A percentile compares a stretch with the other conserved stretches of the same genome.
Conservation (phyloP, 495 filamentous ascomycete genomes). For the Evansstolkia leycettana region DNA sequence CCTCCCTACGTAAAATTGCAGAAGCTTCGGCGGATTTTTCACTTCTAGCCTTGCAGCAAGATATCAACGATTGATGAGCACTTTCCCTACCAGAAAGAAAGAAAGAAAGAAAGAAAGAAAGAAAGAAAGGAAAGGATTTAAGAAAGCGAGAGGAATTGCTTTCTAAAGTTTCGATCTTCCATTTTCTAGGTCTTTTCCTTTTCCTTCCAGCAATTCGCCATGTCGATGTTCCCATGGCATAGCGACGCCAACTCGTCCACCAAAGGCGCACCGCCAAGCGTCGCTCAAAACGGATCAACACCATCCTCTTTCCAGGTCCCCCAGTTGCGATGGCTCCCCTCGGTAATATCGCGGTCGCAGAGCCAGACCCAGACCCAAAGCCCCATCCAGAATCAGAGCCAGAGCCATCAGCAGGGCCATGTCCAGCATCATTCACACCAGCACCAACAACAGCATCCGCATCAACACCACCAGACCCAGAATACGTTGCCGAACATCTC, state of each 20-base stretch:
- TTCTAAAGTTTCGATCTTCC: too few species aligned
- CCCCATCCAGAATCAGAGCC: background rate
- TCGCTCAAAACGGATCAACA: background rate
- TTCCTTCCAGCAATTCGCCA: background rate
- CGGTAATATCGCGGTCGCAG: conserved; percentile 10
- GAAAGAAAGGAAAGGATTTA: too few species aligned
- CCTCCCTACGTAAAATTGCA: background rate
- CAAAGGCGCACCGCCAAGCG: background rate
- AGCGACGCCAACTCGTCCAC: conserved; percentile 1
- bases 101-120: too few species aligned
- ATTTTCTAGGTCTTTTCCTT: too few species aligned
- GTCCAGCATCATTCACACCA: background rate
- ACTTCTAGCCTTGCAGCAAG: too few species aligned
- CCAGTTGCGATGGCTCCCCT: conserved; percentile 15
- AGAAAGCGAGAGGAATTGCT: too few species aligned
- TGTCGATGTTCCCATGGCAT: conserved; percentile 17
- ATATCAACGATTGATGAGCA: too few species aligned
- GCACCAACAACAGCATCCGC: conserved; percentile 1
- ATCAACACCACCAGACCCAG: conserved; percentile 2
- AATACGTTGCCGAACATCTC: conserved; percentile 15
- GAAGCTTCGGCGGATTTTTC: background rate
- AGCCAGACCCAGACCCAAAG: background rate
- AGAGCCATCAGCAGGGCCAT: background rate
- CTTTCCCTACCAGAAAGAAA: too few species aligned
- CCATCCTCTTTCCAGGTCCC: conserved; percentile 11